These are phyloP conservation scores for Rhynchospora breviuscula DNA, from an alignment of 176 grass and related monocot species.

Conservation along the genomic window DNA sequence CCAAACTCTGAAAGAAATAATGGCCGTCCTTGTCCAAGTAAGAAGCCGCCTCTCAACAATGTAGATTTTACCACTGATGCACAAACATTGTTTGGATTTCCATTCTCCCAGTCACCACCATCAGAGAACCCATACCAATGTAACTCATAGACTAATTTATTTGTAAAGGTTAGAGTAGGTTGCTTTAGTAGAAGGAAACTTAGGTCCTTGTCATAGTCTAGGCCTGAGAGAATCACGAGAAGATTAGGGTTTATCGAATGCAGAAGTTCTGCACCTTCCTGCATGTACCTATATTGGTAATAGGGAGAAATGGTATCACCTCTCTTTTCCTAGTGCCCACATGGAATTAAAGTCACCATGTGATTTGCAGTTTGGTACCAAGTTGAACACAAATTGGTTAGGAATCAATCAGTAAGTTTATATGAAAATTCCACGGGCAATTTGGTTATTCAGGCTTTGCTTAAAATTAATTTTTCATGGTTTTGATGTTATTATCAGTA, in stretches of 20 bases:
- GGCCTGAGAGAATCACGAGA: conserved; percentile 70
- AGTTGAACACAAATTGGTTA: background rate
- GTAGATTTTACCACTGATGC: conserved; percentile 40
- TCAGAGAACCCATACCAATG: conserved; percentile 98
- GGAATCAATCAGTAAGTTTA: background rate
- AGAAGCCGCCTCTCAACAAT: conserved; percentile 55
- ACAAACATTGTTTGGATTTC: conserved; percentile 71
- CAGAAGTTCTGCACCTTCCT: conserved; percentile 77
- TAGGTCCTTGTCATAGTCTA: conserved; percentile 78
- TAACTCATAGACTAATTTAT: conserved; percentile 79
- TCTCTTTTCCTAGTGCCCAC: conserved; percentile 8
- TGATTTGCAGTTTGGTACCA: background rate
- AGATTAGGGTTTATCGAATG: conserved; percentile 65
- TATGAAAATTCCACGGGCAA: background rate
- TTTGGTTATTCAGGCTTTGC: background rate
- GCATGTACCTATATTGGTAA: conserved; percentile 74
- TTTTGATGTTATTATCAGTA: background rate
- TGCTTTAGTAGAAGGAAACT: conserved; percentile 52
- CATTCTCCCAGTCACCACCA: conserved; percentile 57
- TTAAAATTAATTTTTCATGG: background rate
- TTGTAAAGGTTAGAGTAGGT: conserved; percentile 49
- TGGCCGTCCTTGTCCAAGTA: conserved; percentile 69
- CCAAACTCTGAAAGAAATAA: conserved; percentile 95
- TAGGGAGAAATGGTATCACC: conserved; percentile 5
- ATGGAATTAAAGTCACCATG: background rate